Conservation (phyloP, 768 basidiomycete species). For the Mycena olivaceomarginata region DNA sequence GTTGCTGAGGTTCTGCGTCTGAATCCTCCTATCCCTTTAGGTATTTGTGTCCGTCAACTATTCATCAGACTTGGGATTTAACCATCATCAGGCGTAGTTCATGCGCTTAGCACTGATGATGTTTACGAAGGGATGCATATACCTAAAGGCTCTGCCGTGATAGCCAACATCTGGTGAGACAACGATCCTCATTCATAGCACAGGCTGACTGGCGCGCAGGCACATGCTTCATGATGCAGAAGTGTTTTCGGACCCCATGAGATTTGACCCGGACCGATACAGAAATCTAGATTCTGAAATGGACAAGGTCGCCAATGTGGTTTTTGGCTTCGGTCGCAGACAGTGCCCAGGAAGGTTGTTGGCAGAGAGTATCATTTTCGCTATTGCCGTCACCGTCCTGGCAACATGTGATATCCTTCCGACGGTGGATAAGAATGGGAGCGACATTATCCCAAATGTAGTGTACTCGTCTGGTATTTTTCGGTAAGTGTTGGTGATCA, state of each 20-base stretch:
- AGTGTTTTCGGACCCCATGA: conserved; percentile 49
- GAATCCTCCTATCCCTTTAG: conserved; percentile 38
- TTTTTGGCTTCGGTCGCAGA: conserved; percentile 45
- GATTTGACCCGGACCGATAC: conserved; percentile 54
- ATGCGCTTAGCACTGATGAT: conserved; percentile 52
- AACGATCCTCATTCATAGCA: neutral
- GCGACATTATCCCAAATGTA: conserved; percentile 5
- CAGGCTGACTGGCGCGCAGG: neutral
- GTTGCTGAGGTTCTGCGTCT: conserved; percentile 46
- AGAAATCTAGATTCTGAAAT: conserved; percentile 31
- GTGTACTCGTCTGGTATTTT: conserved; percentile 10
- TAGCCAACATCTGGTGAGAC: conserved; percentile 43
- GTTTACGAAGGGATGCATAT: conserved; percentile 55
- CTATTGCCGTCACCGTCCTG: conserved; percentile 25
- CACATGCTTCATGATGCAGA: conserved; percentile 38
- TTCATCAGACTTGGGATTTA: neutral
- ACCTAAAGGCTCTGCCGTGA: conserved; percentile 51
- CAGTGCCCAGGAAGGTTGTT: conserved; percentile 40
- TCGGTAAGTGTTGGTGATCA: neutral
- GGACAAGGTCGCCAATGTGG: conserved; percentile 35
- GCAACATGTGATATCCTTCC: conserved; percentile 33
- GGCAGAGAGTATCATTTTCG: conserved; percentile 29
- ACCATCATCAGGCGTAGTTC: conserved; percentile 34
- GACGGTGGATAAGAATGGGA: conserved; percentile 18
- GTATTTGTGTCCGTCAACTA: conserved; percentile 20